Evolutionary conservation across 2,329 filamentous ascomycete species (phyloP), one percentile per base, ranked within the genome.

Genomic region (Aspergillus calidoustus): DNA sequence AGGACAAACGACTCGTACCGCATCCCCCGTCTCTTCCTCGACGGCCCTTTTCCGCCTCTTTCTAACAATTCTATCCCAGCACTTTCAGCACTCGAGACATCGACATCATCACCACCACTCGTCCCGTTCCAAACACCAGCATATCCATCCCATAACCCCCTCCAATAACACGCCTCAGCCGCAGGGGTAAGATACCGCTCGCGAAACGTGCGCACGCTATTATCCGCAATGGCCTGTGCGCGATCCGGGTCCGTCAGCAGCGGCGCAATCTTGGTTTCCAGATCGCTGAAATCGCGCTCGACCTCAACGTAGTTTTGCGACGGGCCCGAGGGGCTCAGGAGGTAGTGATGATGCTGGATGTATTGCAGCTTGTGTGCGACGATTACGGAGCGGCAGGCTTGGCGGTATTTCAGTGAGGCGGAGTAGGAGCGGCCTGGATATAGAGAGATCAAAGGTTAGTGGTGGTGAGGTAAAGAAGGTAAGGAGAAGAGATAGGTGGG

Each of bases 231-330:
- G 34, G 65, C 67, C 63, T 79, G 69, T 3, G 81, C 80, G 17
- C 71, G 67, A 2, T 71, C 64, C 3, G 73, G 70, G 61, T 82
- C 67, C 8, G 64, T 63, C 19, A 79, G 64, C 19, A 82, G 68
- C 17, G 72, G 70, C 4, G 77, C 56, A 46, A 80, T 71, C 49
- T 71, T 75, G 25, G 69, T 65, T 4, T 70, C 65, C 63, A 86
- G 77, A 65, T 89, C 85, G 64, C 83, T 84, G 72, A 87, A 89
- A 69, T 83, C 79, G 23, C 76, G 71, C 52, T 78, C 71, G 4
- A 83, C 80, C 61, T 79, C 73, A 41, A 83, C 75, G 50, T 75
- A 81, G 65, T 83, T 83, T 64, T 83, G 80, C 7, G 78, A 63
- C 30, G 79, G 74, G 0, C 81, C 81, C 5, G 69, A 68, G 7